Percentiles rank a stretch among this genome's conserved stretches.
phyloP scores from a whole-genome alignment of 208 protist genomes.

The Acanthamoeba lenticulata region DNA sequence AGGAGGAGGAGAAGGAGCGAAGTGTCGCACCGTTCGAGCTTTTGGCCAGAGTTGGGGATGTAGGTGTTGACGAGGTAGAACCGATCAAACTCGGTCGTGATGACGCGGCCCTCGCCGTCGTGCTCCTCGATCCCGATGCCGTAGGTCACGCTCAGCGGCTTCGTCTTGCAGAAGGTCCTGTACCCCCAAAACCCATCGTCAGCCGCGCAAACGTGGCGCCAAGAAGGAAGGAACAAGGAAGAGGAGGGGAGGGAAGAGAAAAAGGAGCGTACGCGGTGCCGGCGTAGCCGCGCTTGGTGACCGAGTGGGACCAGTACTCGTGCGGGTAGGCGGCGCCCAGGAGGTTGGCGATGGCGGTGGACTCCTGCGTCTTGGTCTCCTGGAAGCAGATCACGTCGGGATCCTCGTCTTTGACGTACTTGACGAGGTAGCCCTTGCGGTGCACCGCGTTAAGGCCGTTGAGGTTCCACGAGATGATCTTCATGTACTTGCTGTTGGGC shows the following conservation, averaged over 20 bases:
- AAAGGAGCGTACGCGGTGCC: not conserved
- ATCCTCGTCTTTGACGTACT: not conserved
- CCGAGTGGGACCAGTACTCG: conserved; percentile 27
- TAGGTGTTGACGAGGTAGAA: conserved; percentile 60
- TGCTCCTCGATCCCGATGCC: conserved; percentile 24
- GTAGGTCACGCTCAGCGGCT: not conserved
- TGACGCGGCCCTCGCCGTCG: conserved; percentile 19
- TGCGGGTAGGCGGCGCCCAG: not conserved
- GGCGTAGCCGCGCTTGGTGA: conserved; percentile 20
- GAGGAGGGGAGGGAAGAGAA: not conserved
- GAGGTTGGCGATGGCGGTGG: not conserved
- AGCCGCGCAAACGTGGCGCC: not conserved
- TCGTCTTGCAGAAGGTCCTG: not conserved
- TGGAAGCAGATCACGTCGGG: conserved; percentile 57
- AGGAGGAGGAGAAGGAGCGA: not conserved
- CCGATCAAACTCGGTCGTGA: not conserved
- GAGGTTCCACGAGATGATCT: conserved; percentile 36
- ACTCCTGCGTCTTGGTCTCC: conserved; percentile 31
- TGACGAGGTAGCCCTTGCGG: not conserved
- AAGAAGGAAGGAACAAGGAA: no score
- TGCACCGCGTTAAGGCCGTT: not conserved
- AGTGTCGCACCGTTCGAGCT: not conserved
- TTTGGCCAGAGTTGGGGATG: conserved; percentile 27
- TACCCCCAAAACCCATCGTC: not conserved
- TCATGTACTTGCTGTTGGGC: conserved; percentile 23